These are phyloP conservation scores for Proliferodiscus dingleyae DNA, from an alignment of 2,329 filamentous ascomycete species.

Conservation along the genomic window DNA sequence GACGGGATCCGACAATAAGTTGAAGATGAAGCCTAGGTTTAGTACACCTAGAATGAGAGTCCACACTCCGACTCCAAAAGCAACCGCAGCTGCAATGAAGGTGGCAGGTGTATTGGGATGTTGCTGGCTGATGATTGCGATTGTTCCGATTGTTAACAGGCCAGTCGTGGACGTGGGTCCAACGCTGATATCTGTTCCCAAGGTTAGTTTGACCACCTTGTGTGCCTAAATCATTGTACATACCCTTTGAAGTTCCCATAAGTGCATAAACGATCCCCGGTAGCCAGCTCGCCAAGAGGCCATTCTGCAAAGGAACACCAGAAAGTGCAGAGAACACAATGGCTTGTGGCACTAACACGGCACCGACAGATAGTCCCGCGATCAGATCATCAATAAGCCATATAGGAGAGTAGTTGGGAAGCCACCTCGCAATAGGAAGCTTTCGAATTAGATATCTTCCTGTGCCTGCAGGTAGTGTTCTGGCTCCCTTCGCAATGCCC, in stretches of 20 bases:
- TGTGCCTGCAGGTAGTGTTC: slow-evolving; percentile 35
- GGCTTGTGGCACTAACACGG: slow-evolving; percentile 57
- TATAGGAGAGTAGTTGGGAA: slow-evolving; percentile 54
- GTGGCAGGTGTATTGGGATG: slow-evolving; percentile 46
- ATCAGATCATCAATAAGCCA: slow-evolving; percentile 60
- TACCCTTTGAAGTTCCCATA: slow-evolving; percentile 58
- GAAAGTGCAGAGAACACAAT: slow-evolving; percentile 57
- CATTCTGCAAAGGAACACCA: slow-evolving; percentile 56
- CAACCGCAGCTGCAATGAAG: slow-evolving; percentile 55
- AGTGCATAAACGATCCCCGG: slow-evolving; percentile 53
- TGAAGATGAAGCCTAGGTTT: slow-evolving; percentile 60
- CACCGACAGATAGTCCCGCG: slow-evolving; percentile 54
- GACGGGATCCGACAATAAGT: slow-evolving; percentile 61
- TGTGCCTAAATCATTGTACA: slow-evolving; percentile 22
- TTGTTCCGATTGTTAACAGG: slow-evolving; percentile 56
- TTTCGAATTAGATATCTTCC: slow-evolving; percentile 55
- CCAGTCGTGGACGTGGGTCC: slow-evolving; percentile 63
- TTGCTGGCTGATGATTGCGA: slow-evolving; percentile 41
- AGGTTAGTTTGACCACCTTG: slow-evolving; percentile 1
- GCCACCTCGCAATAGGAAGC: slow-evolving; percentile 55
- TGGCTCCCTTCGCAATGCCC: slow-evolving; percentile 10
- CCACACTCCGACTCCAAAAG: slow-evolving; percentile 61
- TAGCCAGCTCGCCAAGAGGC: slow-evolving; percentile 55
- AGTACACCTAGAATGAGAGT: slow-evolving; percentile 54
- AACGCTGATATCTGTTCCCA: slow-evolving; percentile 44